These are phyloP conservation scores for Quercus ilex DNA, from an alignment of 306 rosid genomes.

Conservation along the genomic window DNA sequence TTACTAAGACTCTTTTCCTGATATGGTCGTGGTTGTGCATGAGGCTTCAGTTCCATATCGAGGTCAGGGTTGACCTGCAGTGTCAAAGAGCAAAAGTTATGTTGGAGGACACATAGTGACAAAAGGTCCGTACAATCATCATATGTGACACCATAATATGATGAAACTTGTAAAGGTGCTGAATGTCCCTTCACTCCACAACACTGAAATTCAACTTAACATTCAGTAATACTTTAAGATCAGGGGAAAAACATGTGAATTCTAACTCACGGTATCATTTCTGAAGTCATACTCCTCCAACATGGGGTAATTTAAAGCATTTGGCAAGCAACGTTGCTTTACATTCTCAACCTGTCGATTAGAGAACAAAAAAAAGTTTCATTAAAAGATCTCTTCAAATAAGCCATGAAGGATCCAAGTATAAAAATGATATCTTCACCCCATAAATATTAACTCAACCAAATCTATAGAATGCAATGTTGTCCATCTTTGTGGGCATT, in stretches of 20 bases:
- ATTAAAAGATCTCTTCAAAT: neutral
- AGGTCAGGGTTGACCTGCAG: conserved; percentile 92
- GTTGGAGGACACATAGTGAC: neutral
- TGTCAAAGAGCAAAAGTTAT: conserved; percentile 19
- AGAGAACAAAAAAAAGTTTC: conserved; percentile 9
- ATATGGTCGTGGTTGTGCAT: conserved; percentile 97
- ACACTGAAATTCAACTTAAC: conserved; percentile 2
- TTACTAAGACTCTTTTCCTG: conserved; percentile 98
- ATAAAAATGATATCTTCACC: neutral
- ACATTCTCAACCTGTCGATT: conserved; percentile 86
- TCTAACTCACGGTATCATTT: conserved; percentile 81
- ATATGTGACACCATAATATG: conserved; percentile 4
- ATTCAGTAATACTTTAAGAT: neutral
- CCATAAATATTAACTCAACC: neutral
- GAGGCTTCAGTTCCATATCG: conserved; percentile 93
- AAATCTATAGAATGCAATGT: neutral
- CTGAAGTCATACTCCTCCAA: conserved; percentile 98
- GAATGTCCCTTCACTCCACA: neutral
- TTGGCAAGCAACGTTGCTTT: conserved; percentile 92
- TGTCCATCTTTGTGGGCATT: neutral
- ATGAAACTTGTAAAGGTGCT: neutral
- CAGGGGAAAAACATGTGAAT: neutral
- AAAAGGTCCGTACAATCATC: no score
- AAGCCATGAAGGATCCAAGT: conserved; percentile 19
- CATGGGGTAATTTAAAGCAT: conserved; percentile 95